phyloP scores from a whole-genome alignment of 768 basidiomycete species.

The Phlebiopsis flavidoalba region DNA sequence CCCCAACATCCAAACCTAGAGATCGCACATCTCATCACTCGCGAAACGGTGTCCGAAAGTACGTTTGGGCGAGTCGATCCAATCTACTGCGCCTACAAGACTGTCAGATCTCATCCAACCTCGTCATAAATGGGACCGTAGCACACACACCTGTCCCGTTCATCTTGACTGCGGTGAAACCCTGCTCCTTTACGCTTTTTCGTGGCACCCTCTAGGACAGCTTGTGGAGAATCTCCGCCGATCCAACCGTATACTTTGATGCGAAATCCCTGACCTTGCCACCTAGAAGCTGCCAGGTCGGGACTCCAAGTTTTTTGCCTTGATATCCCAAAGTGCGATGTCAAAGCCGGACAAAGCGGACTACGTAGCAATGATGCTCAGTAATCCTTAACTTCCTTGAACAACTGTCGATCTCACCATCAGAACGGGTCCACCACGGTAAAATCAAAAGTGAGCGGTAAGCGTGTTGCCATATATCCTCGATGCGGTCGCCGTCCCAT shows the following conservation, averaged over 20 bases:
- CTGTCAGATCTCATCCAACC: background rate
- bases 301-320: slow-evolving; percentile 66
- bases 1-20: slow-evolving; percentile 56
- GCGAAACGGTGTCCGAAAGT: slow-evolving; percentile 45
- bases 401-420: slow-evolving; percentile 39
- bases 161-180: slow-evolving; percentile 72
- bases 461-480: slow-evolving; percentile 68
- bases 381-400: too few species aligned
- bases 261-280: slow-evolving; percentile 61
- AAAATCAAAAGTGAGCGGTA: slow-evolving; percentile 68
- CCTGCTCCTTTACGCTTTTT: slow-evolving; percentile 50
- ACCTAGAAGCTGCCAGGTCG: slow-evolving; percentile 54
- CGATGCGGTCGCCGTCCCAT: slow-evolving; percentile 58
- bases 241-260: slow-evolving; percentile 59
- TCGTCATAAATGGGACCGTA: background rate
- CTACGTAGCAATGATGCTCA: slow-evolving; percentile 19
- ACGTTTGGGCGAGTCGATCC: slow-evolving; percentile 59
- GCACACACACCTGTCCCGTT: slow-evolving; percentile 45
- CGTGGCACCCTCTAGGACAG: slow-evolving; percentile 47
- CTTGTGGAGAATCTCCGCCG: slow-evolving; percentile 39
- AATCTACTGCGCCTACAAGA: slow-evolving; percentile 13
- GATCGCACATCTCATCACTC: slow-evolving; percentile 39
- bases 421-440: slow-evolving; percentile 65
- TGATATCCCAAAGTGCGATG: slow-evolving; percentile 75
- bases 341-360: slow-evolving; percentile 56